Conservation (phyloP, 2,329 filamentous ascomycete species). For the Colletotrichum sp. region DNA sequence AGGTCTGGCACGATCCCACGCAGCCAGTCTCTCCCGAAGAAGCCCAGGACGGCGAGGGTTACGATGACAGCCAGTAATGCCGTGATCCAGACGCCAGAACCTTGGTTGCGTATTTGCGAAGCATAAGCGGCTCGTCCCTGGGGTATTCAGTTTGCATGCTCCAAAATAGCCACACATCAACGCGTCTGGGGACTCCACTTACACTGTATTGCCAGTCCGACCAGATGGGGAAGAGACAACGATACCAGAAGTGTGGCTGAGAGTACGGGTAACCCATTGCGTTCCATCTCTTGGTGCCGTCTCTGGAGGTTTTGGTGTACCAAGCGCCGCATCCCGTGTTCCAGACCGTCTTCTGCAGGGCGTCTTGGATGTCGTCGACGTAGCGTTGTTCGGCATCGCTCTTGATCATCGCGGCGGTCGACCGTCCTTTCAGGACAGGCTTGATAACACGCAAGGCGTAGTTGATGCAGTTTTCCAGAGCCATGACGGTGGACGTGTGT, state of each 20-base stretch:
- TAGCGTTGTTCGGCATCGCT: conserved; percentile 38
- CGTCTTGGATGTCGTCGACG: conserved; percentile 34
- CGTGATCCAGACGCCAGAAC: neutral
- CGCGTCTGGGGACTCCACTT: conserved; percentile 17
- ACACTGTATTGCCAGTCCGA: conserved; percentile 37
- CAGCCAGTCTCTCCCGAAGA: neutral
- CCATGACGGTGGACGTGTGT: conserved; percentile 64
- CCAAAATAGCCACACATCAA: neutral
- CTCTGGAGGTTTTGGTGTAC: conserved; percentile 32
- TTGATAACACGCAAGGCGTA: conserved; percentile 64
- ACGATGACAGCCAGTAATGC: neutral
- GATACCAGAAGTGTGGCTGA: conserved; percentile 39
- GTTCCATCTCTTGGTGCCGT: conserved; percentile 34
- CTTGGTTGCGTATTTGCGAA: neutral
- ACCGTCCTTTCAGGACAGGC: conserved; percentile 41
- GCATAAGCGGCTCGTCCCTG: neutral
- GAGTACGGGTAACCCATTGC: conserved; percentile 38
- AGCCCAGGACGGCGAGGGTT: neutral
- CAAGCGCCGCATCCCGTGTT: conserved; percentile 37
- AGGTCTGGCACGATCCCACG: neutral
- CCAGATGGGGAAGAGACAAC: conserved; percentile 37
- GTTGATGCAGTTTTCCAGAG: conserved; percentile 65
- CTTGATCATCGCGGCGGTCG: conserved; percentile 33
- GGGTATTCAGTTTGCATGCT: neutral
- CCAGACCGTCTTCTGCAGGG: conserved; percentile 35